Conservation (phyloP, 768 basidiomycete species). For the Boletellus ananas region DNA sequence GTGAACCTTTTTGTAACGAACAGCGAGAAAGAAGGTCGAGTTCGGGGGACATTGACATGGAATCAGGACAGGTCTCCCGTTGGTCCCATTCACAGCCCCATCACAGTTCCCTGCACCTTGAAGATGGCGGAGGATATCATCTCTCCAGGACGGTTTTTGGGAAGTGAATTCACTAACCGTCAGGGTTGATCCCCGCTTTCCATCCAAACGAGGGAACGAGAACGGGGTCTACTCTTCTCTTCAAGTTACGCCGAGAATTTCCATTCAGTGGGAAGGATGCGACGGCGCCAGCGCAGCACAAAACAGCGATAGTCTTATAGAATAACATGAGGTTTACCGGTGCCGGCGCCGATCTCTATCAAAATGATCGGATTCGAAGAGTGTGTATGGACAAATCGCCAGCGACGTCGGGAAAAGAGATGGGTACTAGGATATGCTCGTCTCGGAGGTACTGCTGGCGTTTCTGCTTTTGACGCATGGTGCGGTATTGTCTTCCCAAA, state of each 20-base stretch:
- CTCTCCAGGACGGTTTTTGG: background rate
- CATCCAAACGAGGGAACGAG: constrained; percentile 63
- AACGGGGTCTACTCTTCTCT: constrained; percentile 47
- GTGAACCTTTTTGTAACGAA: constrained; percentile 15
- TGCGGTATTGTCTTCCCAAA: constrained; percentile 16
- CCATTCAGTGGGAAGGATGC: constrained; percentile 17
- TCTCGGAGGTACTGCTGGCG: background rate
- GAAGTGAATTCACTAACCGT: constrained; percentile 37
- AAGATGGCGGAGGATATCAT: background rate
- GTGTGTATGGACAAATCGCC: constrained; percentile 13
- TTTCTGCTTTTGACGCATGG: constrained; percentile 1
- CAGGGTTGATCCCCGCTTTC: constrained; percentile 54
- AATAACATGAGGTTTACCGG: constrained; percentile 14
- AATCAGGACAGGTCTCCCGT: constrained; percentile 54
- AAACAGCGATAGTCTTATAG: constrained; percentile 1
- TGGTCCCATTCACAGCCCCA: constrained; percentile 53
- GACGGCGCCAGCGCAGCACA: constrained; percentile 8
- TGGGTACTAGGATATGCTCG: constrained; percentile 6
- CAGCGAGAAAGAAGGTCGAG: constrained; percentile 49
- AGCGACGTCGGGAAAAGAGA: constrained; percentile 11
- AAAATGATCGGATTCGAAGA: constrained; percentile 1
- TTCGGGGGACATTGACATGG: constrained; percentile 66
- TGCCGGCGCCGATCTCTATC: background rate
- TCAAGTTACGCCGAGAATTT: constrained; percentile 4
- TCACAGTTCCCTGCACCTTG: constrained; percentile 66